A percentile compares a stretch with the other conserved stretches of the same genome.
These are phyloP conservation scores for Antrodiella citrinella DNA, from an alignment of 768 basidiomycete species.

Conservation along the genomic window DNA sequence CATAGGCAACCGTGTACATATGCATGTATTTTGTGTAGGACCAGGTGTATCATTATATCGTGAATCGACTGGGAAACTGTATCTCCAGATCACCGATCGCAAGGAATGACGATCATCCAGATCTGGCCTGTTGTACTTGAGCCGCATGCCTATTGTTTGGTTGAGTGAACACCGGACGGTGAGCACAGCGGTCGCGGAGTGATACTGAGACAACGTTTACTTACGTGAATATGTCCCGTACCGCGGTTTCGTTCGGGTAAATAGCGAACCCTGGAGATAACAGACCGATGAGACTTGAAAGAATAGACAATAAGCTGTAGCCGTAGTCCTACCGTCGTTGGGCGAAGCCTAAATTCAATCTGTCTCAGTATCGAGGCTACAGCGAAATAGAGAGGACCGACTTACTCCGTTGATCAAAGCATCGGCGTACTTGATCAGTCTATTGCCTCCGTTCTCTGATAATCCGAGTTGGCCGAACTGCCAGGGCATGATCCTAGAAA, in stretches of 20 bases:
- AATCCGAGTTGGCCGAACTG: constrained; percentile 44
- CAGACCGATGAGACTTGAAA: constrained; percentile 1
- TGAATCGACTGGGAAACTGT: background rate
- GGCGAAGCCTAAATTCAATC: constrained; percentile 35
- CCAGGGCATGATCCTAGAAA: constrained; percentile 50
- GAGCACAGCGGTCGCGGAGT: constrained; percentile 1
- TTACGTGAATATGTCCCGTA: constrained; percentile 47
- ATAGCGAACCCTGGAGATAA: constrained; percentile 37
- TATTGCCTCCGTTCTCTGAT: constrained; percentile 44
- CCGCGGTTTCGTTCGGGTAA: constrained; percentile 43
- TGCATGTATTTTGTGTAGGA: background rate
- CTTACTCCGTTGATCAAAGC: constrained; percentile 37
- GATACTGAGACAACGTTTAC: constrained; percentile 6
- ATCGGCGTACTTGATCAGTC: constrained; percentile 48
- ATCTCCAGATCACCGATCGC: background rate
- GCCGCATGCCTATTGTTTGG: constrained; percentile 21
- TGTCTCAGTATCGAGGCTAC: background rate
- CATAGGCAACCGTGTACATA: background rate
- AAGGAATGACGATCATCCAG: background rate
- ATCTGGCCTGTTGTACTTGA: constrained; percentile 1
- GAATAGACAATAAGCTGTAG: background rate
- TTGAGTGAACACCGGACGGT: background rate
- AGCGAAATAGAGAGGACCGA: background rate
- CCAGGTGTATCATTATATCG: background rate
- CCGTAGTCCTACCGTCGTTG: constrained; percentile 36